Evolutionary conservation across 208 protist species (phyloP).

Genomic region (Strigomonas galati): DNA sequence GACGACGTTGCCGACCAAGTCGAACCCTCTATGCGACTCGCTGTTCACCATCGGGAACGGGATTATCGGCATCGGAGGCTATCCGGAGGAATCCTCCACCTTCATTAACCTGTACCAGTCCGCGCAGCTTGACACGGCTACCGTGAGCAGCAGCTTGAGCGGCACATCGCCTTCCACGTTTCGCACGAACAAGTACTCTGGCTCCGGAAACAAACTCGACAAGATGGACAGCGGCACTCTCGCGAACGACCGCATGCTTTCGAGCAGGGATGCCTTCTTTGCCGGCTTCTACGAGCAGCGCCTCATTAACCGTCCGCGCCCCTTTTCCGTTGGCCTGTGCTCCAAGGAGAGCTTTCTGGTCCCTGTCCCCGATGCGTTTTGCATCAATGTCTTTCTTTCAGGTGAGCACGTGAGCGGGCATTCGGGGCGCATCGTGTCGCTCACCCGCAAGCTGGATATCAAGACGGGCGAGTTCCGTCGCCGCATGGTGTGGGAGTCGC

Average conservation of each 20-base stretch:
- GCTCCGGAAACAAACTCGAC: constrained; percentile 3
- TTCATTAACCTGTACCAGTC: constrained; percentile 5
- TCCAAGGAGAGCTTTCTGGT: constrained; percentile 66
- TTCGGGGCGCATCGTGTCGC: constrained; percentile 49
- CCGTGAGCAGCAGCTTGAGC: constrained; percentile 3
- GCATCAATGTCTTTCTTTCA: constrained; percentile 78
- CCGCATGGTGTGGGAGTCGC: constrained; percentile 71
- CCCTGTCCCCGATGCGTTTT: constrained; percentile 76
- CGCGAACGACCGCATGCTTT: constrained; percentile 18
- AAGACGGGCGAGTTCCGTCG: constrained; percentile 73
- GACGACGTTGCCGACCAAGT: constrained; percentile 30
- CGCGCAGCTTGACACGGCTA: neutral
- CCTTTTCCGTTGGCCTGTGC: constrained; percentile 32
- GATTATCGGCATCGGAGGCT: constrained; percentile 74
- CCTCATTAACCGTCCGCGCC: constrained; percentile 24
- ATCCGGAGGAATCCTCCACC: constrained; percentile 50
- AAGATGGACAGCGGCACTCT: neutral
- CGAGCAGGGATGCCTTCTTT: constrained; percentile 31
- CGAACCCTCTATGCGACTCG: constrained; percentile 62
- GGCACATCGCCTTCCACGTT: neutral
- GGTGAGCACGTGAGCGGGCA: constrained; percentile 73
- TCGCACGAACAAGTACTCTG: constrained; percentile 5
- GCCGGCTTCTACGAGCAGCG: constrained; percentile 75
- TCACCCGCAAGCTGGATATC: constrained; percentile 65
- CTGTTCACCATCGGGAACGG: constrained; percentile 85